Percentiles rank a stretch among this genome's conserved stretches.
Evolutionary conservation across 2,329 filamentous ascomycete genomes (phyloP).

Genomic region (Phialemonium atrogriseum): DNA sequence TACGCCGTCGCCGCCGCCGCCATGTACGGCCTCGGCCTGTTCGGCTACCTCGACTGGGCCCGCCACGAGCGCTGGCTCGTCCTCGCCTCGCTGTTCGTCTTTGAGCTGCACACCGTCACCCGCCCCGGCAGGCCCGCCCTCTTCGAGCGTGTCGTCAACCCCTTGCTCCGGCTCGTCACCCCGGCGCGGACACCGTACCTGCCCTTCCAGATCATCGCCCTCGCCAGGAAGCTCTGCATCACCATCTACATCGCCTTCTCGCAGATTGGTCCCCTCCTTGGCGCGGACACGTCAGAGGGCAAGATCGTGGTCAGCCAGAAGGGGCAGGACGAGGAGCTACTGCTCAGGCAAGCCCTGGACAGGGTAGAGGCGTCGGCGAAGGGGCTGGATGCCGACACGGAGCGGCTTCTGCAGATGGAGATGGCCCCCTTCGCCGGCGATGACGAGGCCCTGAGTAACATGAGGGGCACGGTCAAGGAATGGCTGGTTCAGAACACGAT

Average conservation of each 20-base stretch:
- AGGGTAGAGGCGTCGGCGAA: slow-evolving; percentile 54
- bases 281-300: slow-evolving; percentile 26
- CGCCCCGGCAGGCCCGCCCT: slow-evolving; percentile 41
- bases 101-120: slow-evolving; percentile 50
- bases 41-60: slow-evolving; percentile 62
- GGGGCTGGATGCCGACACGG: slow-evolving; percentile 60
- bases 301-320: slow-evolving; percentile 18
- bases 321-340: slow-evolving; percentile 36
- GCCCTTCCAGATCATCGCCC: slow-evolving; percentile 73
- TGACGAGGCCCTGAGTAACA: slow-evolving; percentile 48
- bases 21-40: slow-evolving; percentile 53
- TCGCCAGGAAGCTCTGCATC: slow-evolving; percentile 68
- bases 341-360: slow-evolving; percentile 52
- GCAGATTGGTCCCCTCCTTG: slow-evolving; percentile 65
- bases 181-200: slow-evolving; percentile 54
- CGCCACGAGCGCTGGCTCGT: slow-evolving; percentile 59
- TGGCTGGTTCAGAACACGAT: slow-evolving; percentile 86
- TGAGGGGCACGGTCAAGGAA: slow-evolving; percentile 69
- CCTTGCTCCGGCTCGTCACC: slow-evolving; percentile 24
- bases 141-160: slow-evolving; percentile 23
- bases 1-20: slow-evolving; percentile 49
- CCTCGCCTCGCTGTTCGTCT: slow-evolving; percentile 41
- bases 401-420: slow-evolving; percentile 66
- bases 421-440: slow-evolving; percentile 76
- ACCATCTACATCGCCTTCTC: slow-evolving; percentile 77